A percentile compares a stretch with the other conserved stretches of the same genome.
Evolutionary conservation across 2,329 filamentous ascomycete genomes (phyloP).

Genomic region (Chaetomiaceae sp.): DNA sequence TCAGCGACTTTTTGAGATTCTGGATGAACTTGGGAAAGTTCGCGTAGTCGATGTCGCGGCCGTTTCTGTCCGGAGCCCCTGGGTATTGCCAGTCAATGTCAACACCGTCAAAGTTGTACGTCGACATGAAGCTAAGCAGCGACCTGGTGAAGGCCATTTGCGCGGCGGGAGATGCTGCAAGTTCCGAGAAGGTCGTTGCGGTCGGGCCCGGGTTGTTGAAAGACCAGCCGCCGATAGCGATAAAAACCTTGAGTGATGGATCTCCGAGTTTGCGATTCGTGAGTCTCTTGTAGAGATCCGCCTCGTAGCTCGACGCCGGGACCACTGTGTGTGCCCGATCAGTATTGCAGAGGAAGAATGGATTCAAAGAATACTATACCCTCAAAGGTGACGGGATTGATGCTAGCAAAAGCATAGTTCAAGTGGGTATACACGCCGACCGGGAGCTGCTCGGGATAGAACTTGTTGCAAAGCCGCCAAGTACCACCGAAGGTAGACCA

Average conservation of each 20-base stretch:
- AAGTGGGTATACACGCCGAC: not conserved
- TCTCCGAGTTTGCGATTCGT: not conserved
- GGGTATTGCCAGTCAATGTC: conserved; percentile 2
- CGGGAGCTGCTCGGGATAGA: too few species aligned
- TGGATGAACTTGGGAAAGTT: not conserved
- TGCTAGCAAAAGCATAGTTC: not conserved
- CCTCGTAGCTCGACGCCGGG: not conserved
- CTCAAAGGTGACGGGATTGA: not conserved
- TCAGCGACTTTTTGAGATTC: not conserved
- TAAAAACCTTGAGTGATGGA: not conserved
- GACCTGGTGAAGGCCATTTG: not conserved
- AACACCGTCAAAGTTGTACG: not conserved
- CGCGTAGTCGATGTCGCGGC: not conserved
- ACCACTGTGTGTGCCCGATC: too few species aligned
- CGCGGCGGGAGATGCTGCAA: not conserved
- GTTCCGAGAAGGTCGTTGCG: not conserved
- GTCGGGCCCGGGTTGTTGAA: not conserved
- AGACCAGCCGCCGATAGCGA: not conserved
- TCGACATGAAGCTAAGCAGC: not conserved
- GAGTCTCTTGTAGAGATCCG: not conserved
- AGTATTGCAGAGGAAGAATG: too few species aligned
- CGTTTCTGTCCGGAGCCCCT: not conserved
- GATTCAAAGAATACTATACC: too few species aligned
- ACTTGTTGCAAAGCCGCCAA: too few species aligned
- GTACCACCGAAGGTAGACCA: too few species aligned